Evolutionary conservation across 2,329 filamentous ascomycete species (phyloP), one percentile per base, ranked within the genome.

Genomic region (Knoxdaviesia proteae): DNA sequence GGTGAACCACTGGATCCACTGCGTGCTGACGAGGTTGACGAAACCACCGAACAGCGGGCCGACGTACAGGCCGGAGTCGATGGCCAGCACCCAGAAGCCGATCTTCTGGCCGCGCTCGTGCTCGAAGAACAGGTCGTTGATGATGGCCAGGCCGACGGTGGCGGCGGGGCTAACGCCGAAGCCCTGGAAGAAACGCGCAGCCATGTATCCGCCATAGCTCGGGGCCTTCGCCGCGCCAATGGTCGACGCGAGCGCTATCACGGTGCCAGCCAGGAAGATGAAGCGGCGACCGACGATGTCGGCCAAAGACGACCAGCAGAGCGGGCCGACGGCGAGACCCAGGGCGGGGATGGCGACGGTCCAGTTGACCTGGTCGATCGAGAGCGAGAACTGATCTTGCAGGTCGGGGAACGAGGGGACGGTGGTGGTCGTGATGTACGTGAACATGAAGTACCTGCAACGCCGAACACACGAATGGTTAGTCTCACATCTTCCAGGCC

Each of bases 171-270:
- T 62, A 9, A 68, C 67, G 0, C 69, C 69, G 7, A 74, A 57
- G 0, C 70, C 70, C 50, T 74, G 69, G 49, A 74, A 70, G 49
- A 74, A 71, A 3, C 71, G 56, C 2, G 66, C 67, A n/a, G 65
- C 63, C 67, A 74, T 70, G 52, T 74, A 74, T 0, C 62, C 62
- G 2, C 53, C 48, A 49, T 69, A 69, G 32, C 53, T 52, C 5
- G 54, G 48, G 10, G 57, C 52, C 5, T 57, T 48, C 7, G 57
- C 54, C 32, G 56, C 56, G 41, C 57, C 56, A 36, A 58, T 46
- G 34, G 54, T 56, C 4, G 58, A 48, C 34, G 50, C 53, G 32
- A 61, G 47, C 11, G 57, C 51, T 41, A 59, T 50, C 41, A 51
- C 38, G 32, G 59, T 49, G 56, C 63, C 46, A 29, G 61, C 42